Evolutionary conservation across 2,329 filamentous ascomycete species (phyloP).

Genomic region (Cladosporium oxysporum): DNA sequence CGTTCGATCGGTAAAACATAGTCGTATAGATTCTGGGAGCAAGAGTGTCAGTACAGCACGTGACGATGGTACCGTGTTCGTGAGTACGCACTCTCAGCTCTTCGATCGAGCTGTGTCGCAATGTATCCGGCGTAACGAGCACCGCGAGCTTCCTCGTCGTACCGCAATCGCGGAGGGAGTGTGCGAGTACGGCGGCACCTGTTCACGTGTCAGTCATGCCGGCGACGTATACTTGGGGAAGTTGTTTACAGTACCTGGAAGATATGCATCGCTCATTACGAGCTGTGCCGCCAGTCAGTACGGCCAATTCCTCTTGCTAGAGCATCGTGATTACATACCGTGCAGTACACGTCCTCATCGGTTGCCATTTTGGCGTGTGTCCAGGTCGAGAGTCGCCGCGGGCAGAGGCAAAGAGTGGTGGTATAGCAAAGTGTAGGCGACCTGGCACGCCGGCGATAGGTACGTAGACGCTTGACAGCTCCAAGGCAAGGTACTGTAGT

Average conservation of each 20-base stretch:
- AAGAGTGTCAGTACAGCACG: slow-evolving; percentile 24
- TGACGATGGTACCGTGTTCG: slow-evolving; percentile 3
- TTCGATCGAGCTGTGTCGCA: slow-evolving; percentile 72
- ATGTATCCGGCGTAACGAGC: slow-evolving; percentile 76
- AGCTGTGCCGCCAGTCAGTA: slow-evolving; percentile 59
- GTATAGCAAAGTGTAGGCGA: slow-evolving; percentile 7
- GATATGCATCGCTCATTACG: slow-evolving; percentile 85
- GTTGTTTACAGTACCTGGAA: slow-evolving; percentile 67
- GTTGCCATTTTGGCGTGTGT: slow-evolving; percentile 25
- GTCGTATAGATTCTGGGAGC: slow-evolving; percentile 73
- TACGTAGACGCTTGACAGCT: neutral
- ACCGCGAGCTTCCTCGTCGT: slow-evolving; percentile 83
- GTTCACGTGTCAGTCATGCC: slow-evolving; percentile 25
- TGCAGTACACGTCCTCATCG: slow-evolving; percentile 65
- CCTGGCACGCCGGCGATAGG: neutral
- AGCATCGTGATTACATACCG: slow-evolving; percentile 47
- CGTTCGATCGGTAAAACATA: slow-evolving; percentile 81
- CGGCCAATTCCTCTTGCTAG: neutral
- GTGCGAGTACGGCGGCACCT: slow-evolving; percentile 92
- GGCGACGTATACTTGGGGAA: slow-evolving; percentile 21
- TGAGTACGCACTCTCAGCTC: slow-evolving; percentile 67
- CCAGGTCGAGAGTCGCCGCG: neutral
- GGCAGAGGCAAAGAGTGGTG: neutral
- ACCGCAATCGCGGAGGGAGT: slow-evolving; percentile 89
- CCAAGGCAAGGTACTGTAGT: neutral